Conservation (phyloP, 2,329 filamentous ascomycete species). For the Calcarisporium arbuscula region DNA sequence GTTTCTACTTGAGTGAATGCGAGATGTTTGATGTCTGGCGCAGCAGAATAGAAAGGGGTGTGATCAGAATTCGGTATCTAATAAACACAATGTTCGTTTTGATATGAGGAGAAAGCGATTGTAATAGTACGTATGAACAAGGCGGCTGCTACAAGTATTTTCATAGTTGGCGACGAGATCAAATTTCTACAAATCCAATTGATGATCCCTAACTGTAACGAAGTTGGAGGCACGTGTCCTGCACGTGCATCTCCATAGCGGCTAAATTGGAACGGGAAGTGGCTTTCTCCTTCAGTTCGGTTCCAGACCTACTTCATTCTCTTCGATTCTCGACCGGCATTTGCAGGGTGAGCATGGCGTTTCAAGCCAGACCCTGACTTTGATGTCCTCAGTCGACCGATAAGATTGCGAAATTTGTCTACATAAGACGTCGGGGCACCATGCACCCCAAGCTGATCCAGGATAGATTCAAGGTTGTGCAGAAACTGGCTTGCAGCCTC, state of each 20-base stretch:
- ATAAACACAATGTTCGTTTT: too few species aligned
- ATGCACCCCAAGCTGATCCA: constrained; percentile 24
- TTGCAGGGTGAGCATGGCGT: constrained; percentile 20
- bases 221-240: too few species aligned
- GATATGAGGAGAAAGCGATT: too few species aligned
- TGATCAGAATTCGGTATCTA: too few species aligned
- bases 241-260: too few species aligned
- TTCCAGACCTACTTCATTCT: constrained; percentile 26
- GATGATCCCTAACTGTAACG: too few species aligned
- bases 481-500: constrained; percentile 38
- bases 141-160: too few species aligned
- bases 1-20: constrained; percentile 2
- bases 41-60: not conserved
- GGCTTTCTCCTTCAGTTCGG: too few species aligned
- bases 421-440: constrained; percentile 30
- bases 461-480: constrained; percentile 27
- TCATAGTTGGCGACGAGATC: too few species aligned
- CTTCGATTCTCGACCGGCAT: constrained; percentile 21
- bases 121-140: too few species aligned
- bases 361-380: constrained; percentile 23
- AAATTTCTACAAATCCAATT: too few species aligned
- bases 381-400: constrained; percentile 23
- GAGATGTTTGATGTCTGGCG: not conserved
- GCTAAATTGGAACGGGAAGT: too few species aligned
- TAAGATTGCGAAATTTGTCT: constrained; percentile 24